Conservation (phyloP, 139 green algal genomes). For the Tetradesmus obliquus region DNA sequence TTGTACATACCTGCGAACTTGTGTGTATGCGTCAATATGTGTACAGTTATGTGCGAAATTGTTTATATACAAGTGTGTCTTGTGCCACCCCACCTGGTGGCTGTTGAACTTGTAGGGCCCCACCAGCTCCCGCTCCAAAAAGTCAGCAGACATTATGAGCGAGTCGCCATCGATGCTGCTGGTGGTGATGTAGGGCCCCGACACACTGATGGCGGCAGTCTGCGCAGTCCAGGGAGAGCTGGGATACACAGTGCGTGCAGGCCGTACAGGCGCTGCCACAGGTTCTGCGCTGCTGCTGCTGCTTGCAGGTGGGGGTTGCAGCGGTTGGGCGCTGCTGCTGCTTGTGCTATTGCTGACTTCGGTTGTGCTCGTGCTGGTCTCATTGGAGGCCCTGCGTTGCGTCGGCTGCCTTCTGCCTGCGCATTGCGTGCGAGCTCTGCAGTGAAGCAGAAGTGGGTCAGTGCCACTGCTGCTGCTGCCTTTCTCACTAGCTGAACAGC, state of each 20-base stretch:
- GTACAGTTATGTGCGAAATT: too few species aligned
- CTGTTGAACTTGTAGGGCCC: conserved; percentile 19
- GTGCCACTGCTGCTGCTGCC: not conserved
- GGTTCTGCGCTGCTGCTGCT: not conserved
- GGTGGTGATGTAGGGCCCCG: conserved; percentile 39
- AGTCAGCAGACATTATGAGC: conserved; percentile 13
- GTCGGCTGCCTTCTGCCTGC: not conserved
- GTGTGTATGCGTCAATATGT: too few species aligned
- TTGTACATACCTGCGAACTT: too few species aligned
- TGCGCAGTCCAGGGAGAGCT: not conserved
- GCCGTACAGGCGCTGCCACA: not conserved
- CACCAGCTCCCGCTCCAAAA: conserved; percentile 26
- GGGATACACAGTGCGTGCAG: not conserved
- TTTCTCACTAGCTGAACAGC: not conserved
- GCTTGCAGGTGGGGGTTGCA: not conserved
- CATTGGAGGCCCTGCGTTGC: not conserved
- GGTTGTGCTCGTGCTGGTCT: not conserved
- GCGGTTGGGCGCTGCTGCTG: not conserved
- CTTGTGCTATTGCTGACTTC: not conserved
- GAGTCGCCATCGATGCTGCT: conserved; percentile 37
- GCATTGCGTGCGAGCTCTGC: not conserved
- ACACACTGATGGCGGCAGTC: conserved; percentile 39
- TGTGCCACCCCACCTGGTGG: not conserved
- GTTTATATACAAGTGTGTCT: too few species aligned
- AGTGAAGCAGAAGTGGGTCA: not conserved